phyloP scores from a whole-genome alignment of 176 grass and related monocot species.

The Carex scoparia region DNA sequence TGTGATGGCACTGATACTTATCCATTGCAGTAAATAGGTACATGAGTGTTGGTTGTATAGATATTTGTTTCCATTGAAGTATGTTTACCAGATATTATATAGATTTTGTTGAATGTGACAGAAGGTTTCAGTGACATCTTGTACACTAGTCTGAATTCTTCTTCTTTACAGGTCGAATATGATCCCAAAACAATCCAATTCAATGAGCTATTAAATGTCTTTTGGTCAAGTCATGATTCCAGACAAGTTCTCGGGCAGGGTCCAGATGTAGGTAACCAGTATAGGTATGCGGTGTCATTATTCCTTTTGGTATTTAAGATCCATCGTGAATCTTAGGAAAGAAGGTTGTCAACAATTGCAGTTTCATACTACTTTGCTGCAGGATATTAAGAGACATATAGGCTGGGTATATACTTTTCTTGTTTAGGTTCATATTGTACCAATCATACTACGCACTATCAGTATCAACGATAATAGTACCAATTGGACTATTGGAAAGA shows the following conservation, averaged over 20 bases:
- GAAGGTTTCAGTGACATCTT: background rate
- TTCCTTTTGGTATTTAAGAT: background rate
- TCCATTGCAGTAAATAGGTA: background rate
- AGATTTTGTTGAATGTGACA: background rate
- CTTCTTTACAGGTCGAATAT: conserved; percentile 62
- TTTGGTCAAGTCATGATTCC: conserved; percentile 86
- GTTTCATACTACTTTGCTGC: background rate
- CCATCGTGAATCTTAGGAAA: background rate
- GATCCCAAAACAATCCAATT: conserved; percentile 70
- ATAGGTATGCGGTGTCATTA: conserved; percentile 43
- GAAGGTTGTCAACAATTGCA: conserved; percentile 3
- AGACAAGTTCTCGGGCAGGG: conserved; percentile 94
- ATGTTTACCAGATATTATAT: background rate
- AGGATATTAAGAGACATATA: background rate
- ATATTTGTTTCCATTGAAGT: background rate
- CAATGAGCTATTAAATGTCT: conserved; percentile 75
- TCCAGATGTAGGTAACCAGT: conserved; percentile 93
- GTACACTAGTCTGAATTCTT: background rate
- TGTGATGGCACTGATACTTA: background rate
- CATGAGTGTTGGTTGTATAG: background rate
- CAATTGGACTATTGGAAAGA: background rate
- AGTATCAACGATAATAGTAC: background rate
- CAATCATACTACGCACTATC: background rate
- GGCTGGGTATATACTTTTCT: background rate
- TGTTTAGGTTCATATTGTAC: background rate